These are phyloP conservation scores for Citrus inodora DNA, from an alignment of 345 rosid genomes.

Conservation along the genomic window DNA sequence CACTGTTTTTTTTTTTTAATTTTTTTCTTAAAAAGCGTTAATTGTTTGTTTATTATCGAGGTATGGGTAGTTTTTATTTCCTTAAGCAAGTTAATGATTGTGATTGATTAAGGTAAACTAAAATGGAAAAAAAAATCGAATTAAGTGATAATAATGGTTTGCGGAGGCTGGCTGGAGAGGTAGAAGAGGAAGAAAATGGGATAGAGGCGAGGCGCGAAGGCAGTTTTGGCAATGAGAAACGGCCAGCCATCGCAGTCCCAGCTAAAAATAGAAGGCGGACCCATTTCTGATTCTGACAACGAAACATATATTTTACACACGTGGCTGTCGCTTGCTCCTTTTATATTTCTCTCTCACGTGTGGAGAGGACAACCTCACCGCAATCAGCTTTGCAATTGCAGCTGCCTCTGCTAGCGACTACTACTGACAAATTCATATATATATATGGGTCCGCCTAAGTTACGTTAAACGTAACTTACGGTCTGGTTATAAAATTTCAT, in stretches of 20 bases:
- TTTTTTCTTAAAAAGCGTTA: neutral
- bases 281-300: neutral
- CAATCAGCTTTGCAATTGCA: too few relatives aligned
- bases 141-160: too few relatives aligned
- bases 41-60: neutral
- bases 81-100: constrained; percentile 1
- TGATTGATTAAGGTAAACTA: constrained; percentile 1
- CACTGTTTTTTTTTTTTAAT: neutral
- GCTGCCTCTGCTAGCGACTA: too few relatives aligned
- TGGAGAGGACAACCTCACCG: neutral
- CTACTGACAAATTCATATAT: too few relatives aligned
- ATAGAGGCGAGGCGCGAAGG: neutral
- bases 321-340: neutral
- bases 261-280: neutral
- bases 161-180: too few relatives aligned
- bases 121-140: neutral
- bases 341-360: neutral
- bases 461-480: too few relatives aligned
- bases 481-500: too few relatives aligned
- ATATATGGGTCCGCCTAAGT: too few relatives aligned
- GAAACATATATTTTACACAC: neutral
- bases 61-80: neutral
- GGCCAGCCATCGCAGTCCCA: neutral
- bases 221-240: neutral
- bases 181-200: too few relatives aligned